Evolutionary conservation across 169 alveolate species (phyloP).

Genomic region (Cryptosporidium tyzzeri): DNA sequence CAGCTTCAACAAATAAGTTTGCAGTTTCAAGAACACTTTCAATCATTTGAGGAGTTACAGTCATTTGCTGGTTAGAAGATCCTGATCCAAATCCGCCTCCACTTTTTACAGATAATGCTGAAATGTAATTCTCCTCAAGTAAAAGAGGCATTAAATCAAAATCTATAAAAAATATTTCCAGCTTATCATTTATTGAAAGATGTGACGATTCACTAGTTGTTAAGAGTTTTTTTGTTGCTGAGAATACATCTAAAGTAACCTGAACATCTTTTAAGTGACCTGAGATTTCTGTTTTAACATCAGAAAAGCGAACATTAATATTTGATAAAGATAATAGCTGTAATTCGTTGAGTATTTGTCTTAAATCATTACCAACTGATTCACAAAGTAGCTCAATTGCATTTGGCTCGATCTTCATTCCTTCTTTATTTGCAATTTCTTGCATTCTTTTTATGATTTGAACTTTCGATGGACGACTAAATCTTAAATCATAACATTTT

Average conservation of each 20-base stretch:
- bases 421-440: constrained; percentile 90
- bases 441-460: constrained; percentile 86
- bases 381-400: constrained; percentile 90
- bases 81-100: constrained; percentile 79
- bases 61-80: constrained; percentile 78
- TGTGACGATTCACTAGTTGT: constrained; percentile 82
- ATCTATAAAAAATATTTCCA: constrained; percentile 93
- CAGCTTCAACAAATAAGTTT: constrained; percentile 88
- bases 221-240: constrained; percentile 87
- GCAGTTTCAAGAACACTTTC: constrained; percentile 85
- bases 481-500: constrained; percentile 94
- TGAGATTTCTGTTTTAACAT: constrained; percentile 81
- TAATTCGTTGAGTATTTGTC: constrained; percentile 91
- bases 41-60: constrained; percentile 69
- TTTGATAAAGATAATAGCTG: constrained; percentile 87
- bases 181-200: constrained; percentile 80
- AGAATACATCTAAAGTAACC: constrained; percentile 87
- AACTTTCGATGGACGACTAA: constrained; percentile 88
- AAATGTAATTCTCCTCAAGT: constrained; percentile 92
- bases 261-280: constrained; percentile 85
- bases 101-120: constrained; percentile 77
- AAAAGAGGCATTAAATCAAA: constrained; percentile 93
- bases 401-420: constrained; percentile 85
- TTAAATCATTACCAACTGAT: constrained; percentile 91
- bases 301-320: constrained; percentile 79